Evolutionary conservation across 192 early-diverging fungal genomes (phyloP), one percentile per base, ranked within the genome.

Genomic region (Coemansia sp.): DNA sequence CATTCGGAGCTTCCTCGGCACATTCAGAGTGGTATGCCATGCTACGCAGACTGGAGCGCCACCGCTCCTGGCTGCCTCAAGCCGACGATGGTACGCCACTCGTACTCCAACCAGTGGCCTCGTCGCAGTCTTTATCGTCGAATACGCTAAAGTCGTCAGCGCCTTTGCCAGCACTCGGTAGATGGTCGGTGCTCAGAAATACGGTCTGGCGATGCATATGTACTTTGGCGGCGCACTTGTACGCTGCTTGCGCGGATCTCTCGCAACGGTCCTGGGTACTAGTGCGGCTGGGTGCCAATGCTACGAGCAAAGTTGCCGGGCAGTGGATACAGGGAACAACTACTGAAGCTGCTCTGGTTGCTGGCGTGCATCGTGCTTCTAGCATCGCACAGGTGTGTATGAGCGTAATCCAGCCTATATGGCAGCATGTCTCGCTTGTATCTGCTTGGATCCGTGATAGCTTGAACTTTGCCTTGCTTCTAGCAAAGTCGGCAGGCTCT

Each of bases 21-120:
- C 59, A 67, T 11, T 76, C 79, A 0, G 79, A 82, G 62, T 82
- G 79, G 79, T 82, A 74, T 59, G 79, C 68, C 37, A 76, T 82
- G 79, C 68, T 82, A 12, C 74, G 70, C 25, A 63, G 79, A 1
- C 44, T 76, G 64, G 68, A 76, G 57, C 64, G 66, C 21, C 62
- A 62, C 11, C 53, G 61, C 25, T 31, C 62, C 10, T 65, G 74
- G 58, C 65, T 82, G 34, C 79, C 79, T 21, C 79, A 82, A 39
- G 74, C 74, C 10, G 58, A 68, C 60, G 79, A 82, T 31, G 79
- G 79, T 19, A 82, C 79, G 9, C 79, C 79, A 57, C 74, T 76
- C 10, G 63, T 72, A 27, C 68, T 82, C 2, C 68, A 45, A 27
- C 66, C 45, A 8, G 34, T 46, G 8, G 39, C 31, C 21, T 46